A percentile compares a stretch with the other conserved stretches of the same genome.
These are phyloP conservation scores for Gautieria morchelliformis DNA, from an alignment of 768 basidiomycete genomes.

Conservation along the genomic window DNA sequence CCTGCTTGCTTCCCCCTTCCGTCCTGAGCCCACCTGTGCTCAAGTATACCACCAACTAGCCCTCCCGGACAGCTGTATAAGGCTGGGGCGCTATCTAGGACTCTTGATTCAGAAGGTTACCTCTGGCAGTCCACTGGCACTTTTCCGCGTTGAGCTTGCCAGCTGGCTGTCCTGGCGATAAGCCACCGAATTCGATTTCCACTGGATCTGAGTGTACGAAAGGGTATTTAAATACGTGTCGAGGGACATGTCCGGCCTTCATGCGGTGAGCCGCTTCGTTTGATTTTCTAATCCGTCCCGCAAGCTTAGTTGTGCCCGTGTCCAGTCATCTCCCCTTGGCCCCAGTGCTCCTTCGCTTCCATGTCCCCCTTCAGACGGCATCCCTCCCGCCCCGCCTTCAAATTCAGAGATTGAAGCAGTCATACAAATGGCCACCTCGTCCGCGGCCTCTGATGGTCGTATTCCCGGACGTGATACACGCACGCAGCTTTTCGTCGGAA, in stretches of 20 bases:
- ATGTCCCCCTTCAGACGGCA: background rate
- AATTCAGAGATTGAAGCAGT: constrained; percentile 67
- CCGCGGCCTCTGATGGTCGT: constrained; percentile 40
- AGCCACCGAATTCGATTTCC: background rate
- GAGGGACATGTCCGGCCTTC: background rate
- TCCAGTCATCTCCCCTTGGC: background rate
- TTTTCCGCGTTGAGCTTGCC: background rate
- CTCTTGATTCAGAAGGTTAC: background rate
- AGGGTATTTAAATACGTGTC: too few species aligned
- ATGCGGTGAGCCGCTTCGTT: background rate
- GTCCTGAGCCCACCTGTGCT: background rate
- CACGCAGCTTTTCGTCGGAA: constrained; percentile 93
- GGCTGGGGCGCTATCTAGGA: background rate
- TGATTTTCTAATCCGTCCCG: background rate
- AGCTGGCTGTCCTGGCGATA: background rate
- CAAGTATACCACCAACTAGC: too few species aligned
- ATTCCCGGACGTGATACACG: constrained; percentile 68
- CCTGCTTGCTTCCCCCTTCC: background rate
- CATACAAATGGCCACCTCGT: constrained; percentile 80
- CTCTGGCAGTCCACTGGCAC: background rate
- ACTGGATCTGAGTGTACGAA: too few species aligned
- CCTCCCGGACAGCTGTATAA: background rate
- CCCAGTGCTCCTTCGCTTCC: background rate
- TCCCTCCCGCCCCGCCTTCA: background rate
- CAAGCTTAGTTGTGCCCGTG: background rate